Evolutionary conservation across 2,329 filamentous ascomycete genomes (phyloP).

Genomic region (Aureobasidium sp.): DNA sequence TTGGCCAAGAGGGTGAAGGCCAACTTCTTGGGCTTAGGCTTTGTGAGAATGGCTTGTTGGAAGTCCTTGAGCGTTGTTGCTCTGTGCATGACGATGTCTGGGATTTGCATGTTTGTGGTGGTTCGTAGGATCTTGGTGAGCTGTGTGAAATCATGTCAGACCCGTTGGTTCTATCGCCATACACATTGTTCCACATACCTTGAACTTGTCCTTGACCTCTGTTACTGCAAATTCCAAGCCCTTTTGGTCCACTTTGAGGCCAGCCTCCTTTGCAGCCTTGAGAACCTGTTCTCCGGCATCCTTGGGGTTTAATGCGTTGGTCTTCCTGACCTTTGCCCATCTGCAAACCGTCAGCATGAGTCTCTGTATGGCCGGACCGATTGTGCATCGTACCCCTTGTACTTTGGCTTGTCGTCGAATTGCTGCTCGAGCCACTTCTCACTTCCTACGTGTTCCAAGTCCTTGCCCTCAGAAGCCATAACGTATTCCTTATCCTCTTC

Average conservation of each 20-base stretch:
- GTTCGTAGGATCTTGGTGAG: slow-evolving; percentile 73
- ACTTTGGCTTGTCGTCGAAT: slow-evolving; percentile 28
- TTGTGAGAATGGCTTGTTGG: slow-evolving; percentile 27
- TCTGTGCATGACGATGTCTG: slow-evolving; percentile 56
- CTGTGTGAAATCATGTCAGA: slow-evolving; percentile 38
- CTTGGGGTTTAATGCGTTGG: background rate
- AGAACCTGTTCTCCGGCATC: background rate
- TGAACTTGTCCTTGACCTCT: slow-evolving; percentile 59
- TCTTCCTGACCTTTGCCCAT: background rate
- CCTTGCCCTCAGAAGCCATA: slow-evolving; percentile 42
- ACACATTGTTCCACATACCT: slow-evolving; percentile 42
- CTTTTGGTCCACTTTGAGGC: background rate
- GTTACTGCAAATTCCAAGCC: slow-evolving; percentile 45
- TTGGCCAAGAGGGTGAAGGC: slow-evolving; percentile 47
- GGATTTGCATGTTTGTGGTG: slow-evolving; percentile 66
- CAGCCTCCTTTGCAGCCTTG: background rate
- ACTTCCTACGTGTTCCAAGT: slow-evolving; percentile 46
- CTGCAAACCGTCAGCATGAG: background rate
- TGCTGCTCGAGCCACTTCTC: slow-evolving; percentile 33
- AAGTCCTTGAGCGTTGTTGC: slow-evolving; percentile 30
- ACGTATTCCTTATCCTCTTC: slow-evolving; percentile 30
- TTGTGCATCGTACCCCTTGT: slow-evolving; percentile 24
- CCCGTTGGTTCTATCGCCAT: background rate
- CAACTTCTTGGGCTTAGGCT: slow-evolving; percentile 46
- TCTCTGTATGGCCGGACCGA: background rate